Evolutionary conservation across 805 yeast species (phyloP).

Genomic region (Suhomyces kilbournensis): DNA sequence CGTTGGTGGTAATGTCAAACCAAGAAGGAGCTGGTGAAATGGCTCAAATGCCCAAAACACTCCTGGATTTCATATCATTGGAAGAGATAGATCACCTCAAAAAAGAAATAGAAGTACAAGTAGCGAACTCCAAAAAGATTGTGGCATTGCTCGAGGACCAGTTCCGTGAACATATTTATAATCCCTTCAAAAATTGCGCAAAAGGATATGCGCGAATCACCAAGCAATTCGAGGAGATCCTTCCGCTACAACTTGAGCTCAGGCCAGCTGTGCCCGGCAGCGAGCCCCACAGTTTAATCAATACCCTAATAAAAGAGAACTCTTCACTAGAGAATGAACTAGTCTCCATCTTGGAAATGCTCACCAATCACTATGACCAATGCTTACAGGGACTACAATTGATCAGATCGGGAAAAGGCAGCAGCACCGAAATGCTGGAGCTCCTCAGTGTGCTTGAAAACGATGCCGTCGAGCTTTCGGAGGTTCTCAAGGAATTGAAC

Average conservation of each 20-base stretch:
- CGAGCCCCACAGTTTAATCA: constrained; percentile 17
- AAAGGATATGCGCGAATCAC: constrained; percentile 13
- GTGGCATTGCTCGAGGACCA: constrained; percentile 12
- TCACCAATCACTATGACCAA: constrained; percentile 82
- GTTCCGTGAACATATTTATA: constrained; percentile 5
- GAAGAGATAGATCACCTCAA: constrained; percentile 28
- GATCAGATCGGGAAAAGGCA: constrained; percentile 27
- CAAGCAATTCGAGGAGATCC: constrained; percentile 18
- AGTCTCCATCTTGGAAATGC: constrained; percentile 63
- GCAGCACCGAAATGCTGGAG: constrained; percentile 20
- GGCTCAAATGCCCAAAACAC: constrained; percentile 3
- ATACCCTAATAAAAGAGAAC: constrained; percentile 38
- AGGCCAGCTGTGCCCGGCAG: constrained; percentile 6
- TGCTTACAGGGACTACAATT: constrained; percentile 50
- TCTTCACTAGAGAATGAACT: constrained; percentile 60
- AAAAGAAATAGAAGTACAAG: constrained; percentile 25
- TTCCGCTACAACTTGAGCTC: constrained; percentile 16
- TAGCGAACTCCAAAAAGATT: constrained; percentile 21
- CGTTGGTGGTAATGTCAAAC: constrained; percentile 10
- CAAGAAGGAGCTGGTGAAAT: background rate
- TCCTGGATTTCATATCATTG: constrained; percentile 33
- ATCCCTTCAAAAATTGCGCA: constrained; percentile 12
- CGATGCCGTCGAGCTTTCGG: constrained; percentile 56
- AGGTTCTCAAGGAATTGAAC: constrained; percentile 49
- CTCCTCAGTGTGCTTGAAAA: constrained; percentile 42